Evolutionary conservation across 352 stramenopile species (phyloP).

Genomic region (Thalassiosira exigua): DNA sequence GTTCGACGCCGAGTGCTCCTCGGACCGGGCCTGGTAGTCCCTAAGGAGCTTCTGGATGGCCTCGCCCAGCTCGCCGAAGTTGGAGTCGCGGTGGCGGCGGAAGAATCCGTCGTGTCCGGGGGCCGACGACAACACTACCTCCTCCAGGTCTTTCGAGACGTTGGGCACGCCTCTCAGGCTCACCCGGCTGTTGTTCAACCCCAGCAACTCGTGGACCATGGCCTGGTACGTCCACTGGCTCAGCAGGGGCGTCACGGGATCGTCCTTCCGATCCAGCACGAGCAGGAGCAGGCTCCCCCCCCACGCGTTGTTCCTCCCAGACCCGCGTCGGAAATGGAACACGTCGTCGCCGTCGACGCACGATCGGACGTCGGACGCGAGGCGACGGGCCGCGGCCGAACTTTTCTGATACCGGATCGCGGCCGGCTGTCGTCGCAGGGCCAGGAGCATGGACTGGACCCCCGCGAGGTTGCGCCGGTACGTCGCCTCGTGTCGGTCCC

Average conservation of each 20-base stretch:
- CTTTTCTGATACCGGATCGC: slow-evolving; percentile 94
- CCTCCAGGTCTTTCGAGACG: slow-evolving; percentile 95
- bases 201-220: slow-evolving; percentile 99
- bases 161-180: slow-evolving; percentile 93
- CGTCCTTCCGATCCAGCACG: slow-evolving; percentile 97
- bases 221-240: slow-evolving; percentile 98
- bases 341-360: slow-evolving; percentile 95
- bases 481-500: slow-evolving; percentile 76
- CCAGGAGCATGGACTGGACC: slow-evolving; percentile 93
- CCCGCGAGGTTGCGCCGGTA: slow-evolving; percentile 94
- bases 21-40: slow-evolving; percentile 92
- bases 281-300: slow-evolving; percentile 85
- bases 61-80: slow-evolving; percentile 96
- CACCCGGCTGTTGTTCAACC: slow-evolving; percentile 97
- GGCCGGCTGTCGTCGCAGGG: slow-evolving; percentile 93
- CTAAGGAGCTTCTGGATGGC: slow-evolving; percentile 94
- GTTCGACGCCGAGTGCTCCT: slow-evolving; percentile 88
- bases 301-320: slow-evolving; percentile 6
- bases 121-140: slow-evolving; percentile 95
- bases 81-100: slow-evolving; percentile 93
- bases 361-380: slow-evolving; percentile 93
- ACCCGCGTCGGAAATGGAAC: slow-evolving; percentile 93
- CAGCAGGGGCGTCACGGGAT: slow-evolving; percentile 98
- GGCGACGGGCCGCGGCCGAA: slow-evolving; percentile 91
- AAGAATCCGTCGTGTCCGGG: slow-evolving; percentile 95